These are phyloP conservation scores for Colletotrichum orbiculare DNA, from an alignment of 2,329 filamentous ascomycete genomes.

Conservation along the genomic window DNA sequence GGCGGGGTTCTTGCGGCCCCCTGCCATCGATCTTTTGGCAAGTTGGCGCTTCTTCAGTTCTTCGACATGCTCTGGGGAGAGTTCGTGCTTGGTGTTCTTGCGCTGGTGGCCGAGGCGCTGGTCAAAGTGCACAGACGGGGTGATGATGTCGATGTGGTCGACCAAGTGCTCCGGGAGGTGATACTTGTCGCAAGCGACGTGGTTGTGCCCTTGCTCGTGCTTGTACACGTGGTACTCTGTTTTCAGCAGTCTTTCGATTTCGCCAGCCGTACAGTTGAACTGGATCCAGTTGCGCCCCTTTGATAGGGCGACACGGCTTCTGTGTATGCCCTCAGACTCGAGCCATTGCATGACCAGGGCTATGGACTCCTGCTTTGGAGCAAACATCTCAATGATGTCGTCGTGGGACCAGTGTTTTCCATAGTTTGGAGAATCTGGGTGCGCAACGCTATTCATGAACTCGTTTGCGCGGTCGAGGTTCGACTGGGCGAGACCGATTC, in stretches of 20 bases:
- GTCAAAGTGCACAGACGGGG: constrained; percentile 53
- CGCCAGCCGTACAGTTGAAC: constrained; percentile 64
- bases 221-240: constrained; percentile 64
- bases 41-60: constrained; percentile 42
- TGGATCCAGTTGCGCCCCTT: constrained; percentile 63
- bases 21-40: constrained; percentile 34
- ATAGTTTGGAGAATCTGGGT: constrained; percentile 57
- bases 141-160: constrained; percentile 54
- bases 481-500: constrained; percentile 37
- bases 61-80: constrained; percentile 39
- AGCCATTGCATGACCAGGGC: constrained; percentile 65
- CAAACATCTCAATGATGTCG: constrained; percentile 56
- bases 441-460: constrained; percentile 38
- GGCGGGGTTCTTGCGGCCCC: constrained; percentile 38
- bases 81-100: constrained; percentile 38
- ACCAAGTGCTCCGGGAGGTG: constrained; percentile 50
- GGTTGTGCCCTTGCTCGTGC: constrained; percentile 48
- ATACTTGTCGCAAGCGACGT: constrained; percentile 56
- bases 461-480: constrained; percentile 38
- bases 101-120: constrained; percentile 43
- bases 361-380: constrained; percentile 56
- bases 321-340: constrained; percentile 60
- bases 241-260: constrained; percentile 64
- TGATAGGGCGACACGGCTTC: constrained; percentile 59
- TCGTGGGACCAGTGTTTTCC: constrained; percentile 59